A percentile compares a stretch with the other conserved stretches of the same genome.
These are phyloP conservation scores for Fusarium illudens DNA, from an alignment of 2,329 filamentous ascomycete genomes.

Conservation along the genomic window DNA sequence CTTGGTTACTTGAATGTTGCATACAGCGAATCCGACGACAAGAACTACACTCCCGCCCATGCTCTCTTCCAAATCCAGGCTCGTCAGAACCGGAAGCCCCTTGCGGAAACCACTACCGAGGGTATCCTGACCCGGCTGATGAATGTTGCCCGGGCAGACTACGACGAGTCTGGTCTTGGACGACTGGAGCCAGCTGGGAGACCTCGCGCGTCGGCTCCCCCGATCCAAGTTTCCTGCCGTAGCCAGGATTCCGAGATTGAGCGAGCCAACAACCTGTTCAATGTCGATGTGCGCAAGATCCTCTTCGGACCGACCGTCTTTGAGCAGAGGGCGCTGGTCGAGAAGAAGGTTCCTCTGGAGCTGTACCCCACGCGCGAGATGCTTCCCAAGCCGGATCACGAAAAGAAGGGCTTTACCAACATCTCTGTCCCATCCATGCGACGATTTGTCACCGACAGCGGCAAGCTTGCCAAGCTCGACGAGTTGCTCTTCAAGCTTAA, in stretches of 20 bases:
- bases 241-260: conserved; percentile 72
- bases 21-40: conserved; percentile 72
- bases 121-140: conserved; percentile 79
- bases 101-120: conserved; percentile 75
- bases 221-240: conserved; percentile 80
- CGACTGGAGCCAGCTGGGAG: conserved; percentile 83
- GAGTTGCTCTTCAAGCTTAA: conserved; percentile 88
- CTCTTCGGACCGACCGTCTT: conserved; percentile 72
- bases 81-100: conserved; percentile 69
- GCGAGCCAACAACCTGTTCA: conserved; percentile 80
- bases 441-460: conserved; percentile 96
- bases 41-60: conserved; percentile 74
- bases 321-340: conserved; percentile 79
- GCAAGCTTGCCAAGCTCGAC: conserved; percentile 93
- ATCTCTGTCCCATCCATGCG: conserved; percentile 96
- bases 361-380: conserved; percentile 70
- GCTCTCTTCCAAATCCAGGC: conserved; percentile 83
- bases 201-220: conserved; percentile 83
- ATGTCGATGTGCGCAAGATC: conserved; percentile 74
- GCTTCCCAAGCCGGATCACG: conserved; percentile 80
- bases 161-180: conserved; percentile 74
- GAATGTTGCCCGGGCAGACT: conserved; percentile 76
- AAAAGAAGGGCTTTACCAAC: conserved; percentile 86
- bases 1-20: conserved; percentile 72
- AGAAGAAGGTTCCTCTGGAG: conserved; percentile 72